Conservation (phyloP, 1,284 basidiomycete species). For the Heterobasidion parviporum region DNA sequence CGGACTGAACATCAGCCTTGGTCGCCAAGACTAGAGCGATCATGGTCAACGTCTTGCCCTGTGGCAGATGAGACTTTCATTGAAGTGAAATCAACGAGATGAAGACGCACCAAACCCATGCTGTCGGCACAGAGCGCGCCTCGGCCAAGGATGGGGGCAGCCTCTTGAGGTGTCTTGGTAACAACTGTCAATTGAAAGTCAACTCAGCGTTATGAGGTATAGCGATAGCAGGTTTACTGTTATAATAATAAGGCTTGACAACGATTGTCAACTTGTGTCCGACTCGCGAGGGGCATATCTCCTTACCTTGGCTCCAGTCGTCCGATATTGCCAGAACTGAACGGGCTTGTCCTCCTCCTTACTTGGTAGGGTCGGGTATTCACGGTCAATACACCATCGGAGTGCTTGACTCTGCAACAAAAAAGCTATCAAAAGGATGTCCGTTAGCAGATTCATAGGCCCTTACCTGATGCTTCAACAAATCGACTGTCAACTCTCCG, state of each 20-base stretch:
- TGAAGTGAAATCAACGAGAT: background rate
- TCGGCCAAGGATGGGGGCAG: slow-evolving; percentile 60
- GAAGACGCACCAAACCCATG: slow-evolving; percentile 58
- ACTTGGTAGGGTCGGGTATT: slow-evolving; percentile 66
- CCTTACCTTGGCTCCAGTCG: slow-evolving; percentile 42
- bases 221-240: slow-evolving; percentile 37
- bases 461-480: slow-evolving; percentile 72
- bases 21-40: slow-evolving; percentile 71
- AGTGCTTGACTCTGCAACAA: slow-evolving; percentile 56
- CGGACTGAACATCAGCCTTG: slow-evolving; percentile 48
- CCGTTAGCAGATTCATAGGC: slow-evolving; percentile 7
- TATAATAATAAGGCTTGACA: slow-evolving; percentile 53
- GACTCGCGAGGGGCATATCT: background rate
- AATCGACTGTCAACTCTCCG: slow-evolving; percentile 60
- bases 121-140: slow-evolving; percentile 85
- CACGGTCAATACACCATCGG: slow-evolving; percentile 73
- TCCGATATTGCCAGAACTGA: slow-evolving; percentile 79
- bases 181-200: slow-evolving; percentile 41
- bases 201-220: background rate
- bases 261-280: background rate
- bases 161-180: slow-evolving; percentile 68
- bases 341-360: slow-evolving; percentile 63
- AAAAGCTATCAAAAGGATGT: background rate
- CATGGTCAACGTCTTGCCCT: slow-evolving; percentile 80
- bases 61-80: slow-evolving; percentile 16